A percentile compares a stretch with the other conserved stretches of the same genome.
Evolutionary conservation across 1,139 yeast genomes (phyloP).

Genomic region (Taphrina pruni): DNA sequence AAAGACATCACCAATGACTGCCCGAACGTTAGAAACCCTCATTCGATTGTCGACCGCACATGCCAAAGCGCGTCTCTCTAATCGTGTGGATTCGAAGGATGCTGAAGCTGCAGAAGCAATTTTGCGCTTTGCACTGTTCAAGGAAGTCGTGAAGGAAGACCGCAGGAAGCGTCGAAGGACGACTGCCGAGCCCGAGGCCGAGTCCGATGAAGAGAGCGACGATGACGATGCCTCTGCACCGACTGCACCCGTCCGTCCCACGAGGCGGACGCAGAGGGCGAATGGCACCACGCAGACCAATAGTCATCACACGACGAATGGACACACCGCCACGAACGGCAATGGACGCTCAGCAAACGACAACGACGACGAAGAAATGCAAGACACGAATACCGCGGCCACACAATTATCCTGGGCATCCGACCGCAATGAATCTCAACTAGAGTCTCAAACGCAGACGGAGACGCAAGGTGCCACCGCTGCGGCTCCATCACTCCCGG

Average conservation of each 20-base stretch:
- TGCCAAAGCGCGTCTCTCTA: slow-evolving; percentile 88
- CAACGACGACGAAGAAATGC: slow-evolving; percentile 48
- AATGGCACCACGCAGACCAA: slow-evolving; percentile 34
- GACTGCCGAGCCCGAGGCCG: slow-evolving; percentile 47
- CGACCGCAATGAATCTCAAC: slow-evolving; percentile 30
- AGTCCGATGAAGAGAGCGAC: slow-evolving; percentile 48
- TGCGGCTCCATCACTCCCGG: slow-evolving; percentile 32
- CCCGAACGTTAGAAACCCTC: slow-evolving; percentile 94
- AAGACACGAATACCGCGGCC: slow-evolving; percentile 43
- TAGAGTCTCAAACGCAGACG: slow-evolving; percentile 26
- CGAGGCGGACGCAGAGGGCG: slow-evolving; percentile 14
- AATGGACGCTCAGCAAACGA: slow-evolving; percentile 44
- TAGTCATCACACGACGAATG: not conserved
- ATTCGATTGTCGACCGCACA: slow-evolving; percentile 97
- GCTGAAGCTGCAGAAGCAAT: slow-evolving; percentile 86
- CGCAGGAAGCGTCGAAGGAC: slow-evolving; percentile 49
- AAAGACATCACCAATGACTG: slow-evolving; percentile 93
- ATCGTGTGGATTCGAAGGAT: slow-evolving; percentile 73
- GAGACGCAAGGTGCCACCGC: slow-evolving; percentile 38
- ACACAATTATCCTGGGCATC: slow-evolving; percentile 43
- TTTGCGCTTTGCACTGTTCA: slow-evolving; percentile 82
- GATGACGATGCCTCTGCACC: slow-evolving; percentile 52
- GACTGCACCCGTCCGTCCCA: slow-evolving; percentile 46
- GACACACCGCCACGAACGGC: slow-evolving; percentile 30
- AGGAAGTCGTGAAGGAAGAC: slow-evolving; percentile 61